These are phyloP conservation scores for Pythium chondricola DNA, from an alignment of 352 stramenopile genomes.

Conservation along the genomic window DNA sequence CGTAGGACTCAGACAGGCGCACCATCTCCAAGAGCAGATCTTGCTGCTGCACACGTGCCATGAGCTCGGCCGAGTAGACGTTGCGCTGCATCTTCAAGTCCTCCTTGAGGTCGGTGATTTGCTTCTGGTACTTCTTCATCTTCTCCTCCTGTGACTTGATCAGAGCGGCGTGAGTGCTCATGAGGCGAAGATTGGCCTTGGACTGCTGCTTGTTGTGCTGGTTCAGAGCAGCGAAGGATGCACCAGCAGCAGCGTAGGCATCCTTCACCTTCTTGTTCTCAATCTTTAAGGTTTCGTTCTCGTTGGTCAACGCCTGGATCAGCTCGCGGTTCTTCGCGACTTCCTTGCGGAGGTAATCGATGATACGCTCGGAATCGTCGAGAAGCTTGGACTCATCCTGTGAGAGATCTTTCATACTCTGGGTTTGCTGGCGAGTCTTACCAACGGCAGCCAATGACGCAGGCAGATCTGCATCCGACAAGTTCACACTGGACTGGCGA, in stretches of 20 bases:
- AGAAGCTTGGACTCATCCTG: constrained; percentile 60
- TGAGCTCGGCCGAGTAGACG: constrained; percentile 73
- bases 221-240: constrained; percentile 89
- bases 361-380: constrained; percentile 81
- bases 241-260: constrained; percentile 88
- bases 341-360: constrained; percentile 76
- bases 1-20: constrained; percentile 45
- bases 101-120: constrained; percentile 75
- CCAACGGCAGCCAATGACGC: constrained; percentile 9
- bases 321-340: constrained; percentile 71
- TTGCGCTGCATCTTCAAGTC: constrained; percentile 75
- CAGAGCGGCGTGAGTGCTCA: constrained; percentile 78
- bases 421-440: constrained; percentile 25
- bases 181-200: constrained; percentile 88
- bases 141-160: constrained; percentile 88
- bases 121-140: constrained; percentile 88
- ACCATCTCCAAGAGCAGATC: constrained; percentile 41
- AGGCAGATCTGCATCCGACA: constrained; percentile 40
- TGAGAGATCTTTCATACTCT: constrained; percentile 2
- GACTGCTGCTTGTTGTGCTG: constrained; percentile 93
- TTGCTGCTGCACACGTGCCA: constrained; percentile 58
- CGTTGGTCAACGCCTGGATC: constrained; percentile 50
- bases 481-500: constrained; percentile 36
- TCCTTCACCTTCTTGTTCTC: constrained; percentile 91
- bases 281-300: constrained; percentile 80